Percentiles rank a stretch among this genome's conserved stretches.
Conservation (phyloP, 148 eudicot genomes). For the Dianthus caryophyllus region DNA sequence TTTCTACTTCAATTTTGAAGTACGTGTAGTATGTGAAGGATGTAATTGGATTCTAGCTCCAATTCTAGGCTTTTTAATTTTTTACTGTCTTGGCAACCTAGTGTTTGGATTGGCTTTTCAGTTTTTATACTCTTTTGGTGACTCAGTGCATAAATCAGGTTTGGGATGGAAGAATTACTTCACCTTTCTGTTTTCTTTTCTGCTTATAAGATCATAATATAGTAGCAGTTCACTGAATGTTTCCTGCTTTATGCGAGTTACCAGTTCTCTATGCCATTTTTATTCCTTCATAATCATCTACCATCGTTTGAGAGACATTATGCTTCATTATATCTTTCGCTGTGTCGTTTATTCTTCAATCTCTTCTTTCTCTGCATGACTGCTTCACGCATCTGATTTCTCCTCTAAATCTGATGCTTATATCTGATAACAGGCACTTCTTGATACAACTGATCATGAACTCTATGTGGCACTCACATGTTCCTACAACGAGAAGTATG, state of each 20-base stretch:
- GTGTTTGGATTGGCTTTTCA: too few relatives aligned
- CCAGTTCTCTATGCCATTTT: background rate
- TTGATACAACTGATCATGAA: slow-evolving; percentile 78
- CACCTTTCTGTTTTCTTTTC: background rate
- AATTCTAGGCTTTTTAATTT: too few relatives aligned
- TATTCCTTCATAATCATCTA: background rate
- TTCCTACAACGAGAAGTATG: slow-evolving; percentile 52
- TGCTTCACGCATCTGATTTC: background rate
- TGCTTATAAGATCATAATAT: background rate
- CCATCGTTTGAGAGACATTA: background rate
- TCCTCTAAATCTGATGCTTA: slow-evolving; percentile 14
- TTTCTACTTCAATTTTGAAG: too few relatives aligned
- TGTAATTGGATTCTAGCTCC: too few relatives aligned
- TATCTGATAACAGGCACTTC: slow-evolving; percentile 60
- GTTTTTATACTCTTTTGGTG: too few relatives aligned
- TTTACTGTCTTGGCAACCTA: too few relatives aligned
- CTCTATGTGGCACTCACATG: slow-evolving; percentile 74
- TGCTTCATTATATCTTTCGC: background rate
- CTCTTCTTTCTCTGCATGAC: background rate
- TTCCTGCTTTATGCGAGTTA: background rate
- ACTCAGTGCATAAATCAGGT: too few relatives aligned
- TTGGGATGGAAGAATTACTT: background rate
- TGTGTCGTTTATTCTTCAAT: background rate
- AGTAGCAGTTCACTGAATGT: background rate
- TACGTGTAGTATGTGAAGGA: too few relatives aligned